Base-by-base conservation (phyloP, 1,284 basidiomycete species). In the Ganoderma boninense region DNA sequence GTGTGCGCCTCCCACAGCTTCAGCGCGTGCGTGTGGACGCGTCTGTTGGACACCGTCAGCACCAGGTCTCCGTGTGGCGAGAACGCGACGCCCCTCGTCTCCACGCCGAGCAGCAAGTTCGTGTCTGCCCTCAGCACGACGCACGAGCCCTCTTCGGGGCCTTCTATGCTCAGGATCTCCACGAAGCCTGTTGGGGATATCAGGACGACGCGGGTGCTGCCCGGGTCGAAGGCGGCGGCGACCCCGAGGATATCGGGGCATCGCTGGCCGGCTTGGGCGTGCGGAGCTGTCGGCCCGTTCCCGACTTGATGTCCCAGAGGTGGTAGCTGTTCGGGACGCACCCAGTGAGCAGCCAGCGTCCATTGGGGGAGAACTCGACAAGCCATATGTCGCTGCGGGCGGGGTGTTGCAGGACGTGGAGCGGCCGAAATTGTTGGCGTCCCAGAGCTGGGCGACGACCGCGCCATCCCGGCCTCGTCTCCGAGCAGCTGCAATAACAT, bases 161-260 rank as follows among this genome's bases (percentile, higher is more conserved):
- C 38, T 38, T 38, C 38, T 2, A 38, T 38, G 60, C 43, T 65
- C 74, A 75, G 77, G 32, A 78, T 64, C 18, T 72, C 67, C 35
- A 67, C 70, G 29, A 38, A 38, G 38, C 38, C 69, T 64, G 62
- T 77, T 74, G 23, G 75, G 71, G 8, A 76, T 77, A 73, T 75
- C 3, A 78, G 75, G 6, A 74, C 72, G 40, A 80, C 16, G 13
- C 71, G 74, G 29, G 44, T 60, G 32, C 72, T 70, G 42, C 77
- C 75, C 18, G 72, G 74, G 18, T 79, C 75, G 67, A 78, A 79
- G 38, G 38, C 38, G 38, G 38, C 38, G 38, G 38, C 38, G 38
- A 40, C 38, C 11, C 7, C 38, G 8, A 40, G 38, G 32, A 32
- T 5, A 4, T 32, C 2, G 4, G 5, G 32, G 5, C 2, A 32